Evolutionary conservation across 805 yeast genomes (phyloP), one percentile per base, ranked within the genome.

Genomic region (Tetrapisispora iriomotensis): DNA sequence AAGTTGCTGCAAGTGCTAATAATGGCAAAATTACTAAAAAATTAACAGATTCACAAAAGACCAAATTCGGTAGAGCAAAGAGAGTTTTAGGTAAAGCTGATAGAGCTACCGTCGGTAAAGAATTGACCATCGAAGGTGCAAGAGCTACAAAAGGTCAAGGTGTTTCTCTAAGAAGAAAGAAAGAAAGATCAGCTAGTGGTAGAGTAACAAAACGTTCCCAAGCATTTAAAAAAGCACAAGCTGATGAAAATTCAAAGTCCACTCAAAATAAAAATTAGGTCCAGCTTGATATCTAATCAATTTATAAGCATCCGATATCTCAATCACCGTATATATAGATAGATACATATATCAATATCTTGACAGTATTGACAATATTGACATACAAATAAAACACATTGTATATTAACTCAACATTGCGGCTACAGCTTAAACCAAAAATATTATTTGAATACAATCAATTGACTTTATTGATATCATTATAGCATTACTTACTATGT

Each of bases 11-110:
- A 39, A 42, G 34, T 8, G 37, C 41, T 27, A 32, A 46, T 34
- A 31, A 46, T 24, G 20, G 34, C 38, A 36, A 41, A 39, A 33
- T 58, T 61, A 55, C 43, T 50, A 36, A 38, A 25, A 42, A 45
- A 19, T 63, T 83, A 38, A 71, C 72, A 20, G 85, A 80, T 30
- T 71, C 72, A 30, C 92, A 83, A 59, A 82, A 71, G 61, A 81
- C 94, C 13, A 74, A 74, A 51, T 60, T 84, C 28, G 95, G 95
- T 27, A 74, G 95, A 60, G 95, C 92, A 17, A 73, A 72, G 52
- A 70, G 75, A 40, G 68, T 82, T 4, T 67, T 87, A 33, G 90
- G 90, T 37, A 84, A 79, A 56, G 83, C 87, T 38, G 96, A 84
- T 56, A 74, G 82, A 51, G 72, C 81, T 26, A 70, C 80, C 18